Evolutionary conservation across 2,329 filamentous ascomycete species (phyloP), one percentile per base, ranked within the genome.

Genomic region (Pseudocercospora eumusae): DNA sequence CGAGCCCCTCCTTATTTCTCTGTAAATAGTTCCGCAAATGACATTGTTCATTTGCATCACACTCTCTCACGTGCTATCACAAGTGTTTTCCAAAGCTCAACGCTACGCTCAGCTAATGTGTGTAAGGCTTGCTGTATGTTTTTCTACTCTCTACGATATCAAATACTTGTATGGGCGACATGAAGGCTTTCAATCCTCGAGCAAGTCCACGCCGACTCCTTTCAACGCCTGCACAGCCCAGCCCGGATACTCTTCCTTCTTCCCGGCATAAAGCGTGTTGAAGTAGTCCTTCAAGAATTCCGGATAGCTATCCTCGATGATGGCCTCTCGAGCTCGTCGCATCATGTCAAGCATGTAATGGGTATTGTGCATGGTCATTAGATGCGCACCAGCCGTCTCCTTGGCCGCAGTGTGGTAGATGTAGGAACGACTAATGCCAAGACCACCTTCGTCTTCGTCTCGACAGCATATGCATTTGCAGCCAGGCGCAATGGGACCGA

Each of bases 361-460:
- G 25, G 99, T 91, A 73, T 99, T 99, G 76, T 99, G 95, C 73
- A 98, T 92, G 0, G 92, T 96, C 59, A 99, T 80, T 74, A 89
- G 72, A 79, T 89, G 87, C 15, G 96, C 95, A 7, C 93, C 92
- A 1, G 91, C 93, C 0, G 95, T 99, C 81, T 99, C 95, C 78
- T 99, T 99, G 27, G 89, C 89, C 0, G 91, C 88, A 66, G 96
- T 87, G 78, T 99, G 95, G 74, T 97, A 88, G 53, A 98, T 87
- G 76, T 92, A 97, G 3, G 95, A 93, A 66, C 90, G 83, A 2
- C 93, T 96, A 67, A 98, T 85, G 15, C 89, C 91, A 66, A 97
- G 79, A 0, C 90, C 88, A 27, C 89, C 90, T 23, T 73, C 59
- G 4, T 82, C 83, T 50, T 79, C 78, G 18, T 86, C 79, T 57